Conservation (phyloP, 1,284 basidiomycete genomes). For the Stygiomarasmius scandens region DNA sequence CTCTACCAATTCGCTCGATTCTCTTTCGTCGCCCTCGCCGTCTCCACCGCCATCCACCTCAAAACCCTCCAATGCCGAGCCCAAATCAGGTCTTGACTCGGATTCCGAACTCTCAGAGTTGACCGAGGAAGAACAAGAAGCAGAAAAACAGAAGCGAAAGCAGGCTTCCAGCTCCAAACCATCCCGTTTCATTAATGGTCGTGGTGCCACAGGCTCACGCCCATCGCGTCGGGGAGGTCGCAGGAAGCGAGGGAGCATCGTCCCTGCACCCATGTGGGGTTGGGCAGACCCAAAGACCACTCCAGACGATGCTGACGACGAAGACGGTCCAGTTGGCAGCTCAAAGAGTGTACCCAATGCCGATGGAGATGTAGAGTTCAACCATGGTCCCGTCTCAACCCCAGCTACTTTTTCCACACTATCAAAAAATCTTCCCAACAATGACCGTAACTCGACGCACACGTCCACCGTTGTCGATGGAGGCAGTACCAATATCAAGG, state of each 20-base stretch:
- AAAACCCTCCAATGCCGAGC: constrained; percentile 13
- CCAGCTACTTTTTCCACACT: neutral
- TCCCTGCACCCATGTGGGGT: constrained; percentile 77
- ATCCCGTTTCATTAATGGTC: constrained; percentile 1
- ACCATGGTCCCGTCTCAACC: neutral
- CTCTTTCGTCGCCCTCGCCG: constrained; percentile 63
- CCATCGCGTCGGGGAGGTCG: constrained; percentile 37
- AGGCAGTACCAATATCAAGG: neutral
- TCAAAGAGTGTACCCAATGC: constrained; percentile 9
- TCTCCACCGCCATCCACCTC: constrained; percentile 40
- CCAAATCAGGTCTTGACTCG: constrained; percentile 50
- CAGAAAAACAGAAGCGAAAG: constrained; percentile 24
- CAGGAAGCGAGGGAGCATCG: constrained; percentile 66
- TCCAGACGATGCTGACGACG: constrained; percentile 40
- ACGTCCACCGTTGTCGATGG: neutral
- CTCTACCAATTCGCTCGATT: constrained; percentile 60
- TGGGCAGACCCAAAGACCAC: constrained; percentile 64
- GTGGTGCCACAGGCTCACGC: constrained; percentile 17
- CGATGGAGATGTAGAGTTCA: constrained; percentile 11
- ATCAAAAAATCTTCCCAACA: neutral
- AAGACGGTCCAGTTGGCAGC: constrained; percentile 15
- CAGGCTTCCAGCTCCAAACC: constrained; percentile 10
- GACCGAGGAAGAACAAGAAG: constrained; percentile 75
- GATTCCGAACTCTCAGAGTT: constrained; percentile 80
- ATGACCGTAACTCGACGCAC: neutral